Base-by-base conservation (phyloP, 768 basidiomycete genomes). In the Leccinum imitatum region DNA sequence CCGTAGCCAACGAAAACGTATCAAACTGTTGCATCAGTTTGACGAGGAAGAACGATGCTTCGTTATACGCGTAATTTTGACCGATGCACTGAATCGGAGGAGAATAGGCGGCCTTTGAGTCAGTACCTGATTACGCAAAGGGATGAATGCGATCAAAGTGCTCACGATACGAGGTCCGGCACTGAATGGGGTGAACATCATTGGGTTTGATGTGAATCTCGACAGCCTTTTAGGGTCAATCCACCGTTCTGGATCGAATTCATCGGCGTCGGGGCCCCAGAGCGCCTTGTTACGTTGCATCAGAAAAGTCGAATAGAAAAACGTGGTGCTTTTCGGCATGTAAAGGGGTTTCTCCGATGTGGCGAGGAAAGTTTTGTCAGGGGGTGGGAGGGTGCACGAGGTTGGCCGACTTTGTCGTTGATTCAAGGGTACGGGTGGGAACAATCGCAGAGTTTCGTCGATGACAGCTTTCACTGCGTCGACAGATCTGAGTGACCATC, bases 211-310 rank as follows among this genome's bases (percentile, higher is more conserved):
- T 19, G 79, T 80, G 63, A 82, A 82, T 57, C 68, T 76, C 3
- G 78, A 76, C 19, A 86, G 56, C n/a, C 83, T 77, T 31, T 74
- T 75, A 0, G 82, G 80, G 41, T 89, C 81, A 6, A 90, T 73
- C 91, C 91, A 94, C 44, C 91, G 80, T 33, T 90, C 86, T 6
- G 90, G 90, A 57, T 89, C 82, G 69, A 92, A 94, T n/a, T 79
- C 80, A 66, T 90, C 82, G 0, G 90, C 90, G 61, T 92, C 88
- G 0, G 77, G 66, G 3, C 91, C 91, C 91, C 91, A 93, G 0
- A 90, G 73, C 17, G 76, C 79, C 48, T 78, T 77, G 63, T 86
- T 87, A 0, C 89, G 82, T 56, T 93, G 91, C 56, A 83, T 84
- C 44, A 90, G 74, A 33, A 90, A 72, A 0, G 85, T 81, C 23